Conservation (phyloP, 1,284 basidiomycete genomes). For the Athelia psychrophila region DNA sequence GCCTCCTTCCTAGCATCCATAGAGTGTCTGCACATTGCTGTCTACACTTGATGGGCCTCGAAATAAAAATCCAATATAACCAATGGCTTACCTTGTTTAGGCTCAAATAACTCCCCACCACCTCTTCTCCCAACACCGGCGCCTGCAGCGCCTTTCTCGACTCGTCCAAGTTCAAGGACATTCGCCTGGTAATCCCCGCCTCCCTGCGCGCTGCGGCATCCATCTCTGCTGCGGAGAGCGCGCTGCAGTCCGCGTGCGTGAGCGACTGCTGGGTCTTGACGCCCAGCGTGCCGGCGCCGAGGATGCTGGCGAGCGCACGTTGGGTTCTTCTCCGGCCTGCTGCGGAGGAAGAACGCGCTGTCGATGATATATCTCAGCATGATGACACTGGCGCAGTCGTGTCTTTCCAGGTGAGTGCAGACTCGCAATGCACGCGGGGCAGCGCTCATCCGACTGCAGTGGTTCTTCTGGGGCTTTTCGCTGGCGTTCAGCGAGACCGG, state of each 20-base stretch:
- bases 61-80: conserved; percentile 15
- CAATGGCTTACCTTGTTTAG: conserved; percentile 60
- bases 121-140: conserved; percentile 41
- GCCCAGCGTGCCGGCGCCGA: conserved; percentile 32
- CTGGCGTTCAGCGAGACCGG: no score
- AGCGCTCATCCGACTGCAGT: not conserved
- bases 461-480: not conserved
- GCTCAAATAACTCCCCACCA: conserved; percentile 43
- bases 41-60: not conserved
- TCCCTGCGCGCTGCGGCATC: conserved; percentile 16
- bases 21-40: not conserved
- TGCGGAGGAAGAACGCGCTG: conserved; percentile 87
- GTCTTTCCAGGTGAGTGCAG: conserved; percentile 64
- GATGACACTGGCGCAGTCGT: conserved; percentile 73
- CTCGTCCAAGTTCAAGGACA: conserved; percentile 35
- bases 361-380: conserved; percentile 90
- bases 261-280: conserved; percentile 16
- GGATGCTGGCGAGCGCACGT: conserved; percentile 32
- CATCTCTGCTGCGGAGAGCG: conserved; percentile 19
- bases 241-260: conserved; percentile 16
- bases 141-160: conserved; percentile 36
- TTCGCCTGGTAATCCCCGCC: conserved; percentile 20
- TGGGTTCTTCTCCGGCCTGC: conserved; percentile 89
- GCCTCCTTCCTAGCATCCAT: not conserved
- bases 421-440: no score